Evolutionary conservation across 345 rosid species (phyloP).

Genomic region (Gossypium longicalyx): DNA sequence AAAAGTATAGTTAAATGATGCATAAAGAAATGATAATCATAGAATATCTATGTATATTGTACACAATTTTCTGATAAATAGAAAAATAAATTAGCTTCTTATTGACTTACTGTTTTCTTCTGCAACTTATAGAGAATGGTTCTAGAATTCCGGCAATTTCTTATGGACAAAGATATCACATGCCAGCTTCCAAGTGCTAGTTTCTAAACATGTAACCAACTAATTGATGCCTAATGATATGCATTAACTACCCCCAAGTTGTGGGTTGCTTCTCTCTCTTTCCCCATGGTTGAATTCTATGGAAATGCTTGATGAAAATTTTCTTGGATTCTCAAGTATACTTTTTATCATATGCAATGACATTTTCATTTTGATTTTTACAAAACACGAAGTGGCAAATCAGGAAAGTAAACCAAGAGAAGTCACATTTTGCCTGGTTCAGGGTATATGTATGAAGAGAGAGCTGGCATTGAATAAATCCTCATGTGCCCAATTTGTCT

Average conservation of each 20-base stretch:
- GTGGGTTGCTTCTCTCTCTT: not conserved
- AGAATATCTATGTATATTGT: not conserved
- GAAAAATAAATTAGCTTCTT: not conserved
- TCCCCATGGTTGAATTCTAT: not conserved
- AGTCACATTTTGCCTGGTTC: constrained; percentile 46
- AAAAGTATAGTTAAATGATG: not conserved
- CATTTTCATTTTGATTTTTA: not conserved
- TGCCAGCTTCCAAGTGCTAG: not conserved
- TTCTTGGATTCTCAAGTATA: not conserved
- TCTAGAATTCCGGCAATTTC: not conserved
- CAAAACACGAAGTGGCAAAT: constrained; percentile 3
- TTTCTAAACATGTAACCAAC: constrained; percentile 3
- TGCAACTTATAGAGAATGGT: not conserved
- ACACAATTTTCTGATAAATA: not conserved
- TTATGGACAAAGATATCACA: not conserved
- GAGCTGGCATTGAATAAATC: constrained; percentile 37
- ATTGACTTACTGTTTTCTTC: not conserved
- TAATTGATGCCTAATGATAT: not conserved
- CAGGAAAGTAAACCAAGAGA: not conserved
- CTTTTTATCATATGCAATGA: not conserved
- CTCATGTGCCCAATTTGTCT: constrained; percentile 54
- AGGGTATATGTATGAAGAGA: constrained; percentile 28
- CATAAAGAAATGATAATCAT: not conserved
- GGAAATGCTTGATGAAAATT: not conserved
- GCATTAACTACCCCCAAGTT: constrained; percentile 1